Evolutionary conservation across 306 rosid species (phyloP).

Genomic region (Acacia crassicarpa): DNA sequence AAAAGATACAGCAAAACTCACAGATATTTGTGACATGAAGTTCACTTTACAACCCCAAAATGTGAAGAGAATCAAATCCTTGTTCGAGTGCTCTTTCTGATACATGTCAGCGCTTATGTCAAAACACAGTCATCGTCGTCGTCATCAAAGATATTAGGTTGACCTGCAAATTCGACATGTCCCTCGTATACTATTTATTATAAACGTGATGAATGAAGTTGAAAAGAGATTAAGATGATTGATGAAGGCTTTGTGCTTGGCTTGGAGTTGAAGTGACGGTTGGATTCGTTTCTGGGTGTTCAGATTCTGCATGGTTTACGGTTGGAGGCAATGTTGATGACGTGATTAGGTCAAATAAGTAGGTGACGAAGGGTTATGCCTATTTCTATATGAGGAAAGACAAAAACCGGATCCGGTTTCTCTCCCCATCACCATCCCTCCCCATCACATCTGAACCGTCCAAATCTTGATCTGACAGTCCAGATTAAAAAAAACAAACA

Average conservation of each 20-base stretch:
- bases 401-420: no score
- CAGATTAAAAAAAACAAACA: no score
- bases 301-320: neutral
- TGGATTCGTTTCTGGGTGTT: neutral
- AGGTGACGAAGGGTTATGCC: neutral
- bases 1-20: neutral
- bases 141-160: neutral
- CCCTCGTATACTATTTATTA: neutral
- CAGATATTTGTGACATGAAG: neutral
- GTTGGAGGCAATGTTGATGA: neutral
- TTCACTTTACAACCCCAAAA: conserved; percentile 22
- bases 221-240: neutral
- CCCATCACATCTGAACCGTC: no score
- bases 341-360: neutral
- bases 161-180: neutral
- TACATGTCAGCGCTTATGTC: conserved; percentile 15
- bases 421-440: no score
- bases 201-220: neutral
- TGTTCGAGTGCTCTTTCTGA: conserved; percentile 13
- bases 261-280: conserved; percentile 4
- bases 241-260: neutral
- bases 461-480: no score
- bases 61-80: conserved; percentile 29
- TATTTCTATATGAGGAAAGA: conserved; percentile 32
- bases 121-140: neutral